A percentile compares a stretch with the other conserved stretches of the same genome.
Conservation (phyloP, 495 filamentous ascomycete species). For the Penicillium soppii region DNA sequence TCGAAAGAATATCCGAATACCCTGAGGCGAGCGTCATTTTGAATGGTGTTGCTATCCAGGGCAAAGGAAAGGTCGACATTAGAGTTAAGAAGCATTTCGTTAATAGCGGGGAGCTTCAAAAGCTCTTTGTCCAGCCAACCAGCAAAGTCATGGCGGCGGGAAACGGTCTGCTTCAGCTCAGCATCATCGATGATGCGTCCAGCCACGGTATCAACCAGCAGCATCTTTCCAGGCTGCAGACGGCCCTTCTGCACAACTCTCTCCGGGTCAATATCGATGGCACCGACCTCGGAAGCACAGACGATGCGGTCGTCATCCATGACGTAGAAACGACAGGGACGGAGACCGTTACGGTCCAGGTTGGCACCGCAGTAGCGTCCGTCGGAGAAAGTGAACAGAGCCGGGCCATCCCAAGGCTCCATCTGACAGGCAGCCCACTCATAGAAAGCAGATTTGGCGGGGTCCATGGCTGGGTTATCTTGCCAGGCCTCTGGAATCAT, state of each 20-base stretch:
- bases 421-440: slow-evolving; percentile 99
- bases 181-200: slow-evolving; percentile 94
- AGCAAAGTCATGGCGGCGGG: slow-evolving; percentile 81
- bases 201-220: slow-evolving; percentile 92
- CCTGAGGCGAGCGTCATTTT: slow-evolving; percentile 80
- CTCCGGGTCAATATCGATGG: slow-evolving; percentile 89
- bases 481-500: slow-evolving; percentile 99
- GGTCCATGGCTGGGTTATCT: slow-evolving; percentile 88
- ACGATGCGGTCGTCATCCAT: slow-evolving; percentile 98
- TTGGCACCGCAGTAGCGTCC: slow-evolving; percentile 98
- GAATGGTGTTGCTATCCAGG: slow-evolving; percentile 71
- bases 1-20: slow-evolving; percentile 97
- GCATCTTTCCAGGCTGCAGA: slow-evolving; percentile 94
- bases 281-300: slow-evolving; percentile 96
- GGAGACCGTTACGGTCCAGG: slow-evolving; percentile 95
- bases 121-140: slow-evolving; percentile 87
- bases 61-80: slow-evolving; percentile 63
- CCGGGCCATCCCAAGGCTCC: slow-evolving; percentile 99
- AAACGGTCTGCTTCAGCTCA: slow-evolving; percentile 89
- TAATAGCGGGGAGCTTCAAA: slow-evolving; percentile 75
- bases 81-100: slow-evolving; percentile 55
- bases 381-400: slow-evolving; percentile 97
- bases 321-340: slow-evolving; percentile 97
- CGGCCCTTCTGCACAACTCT: slow-evolving; percentile 91
- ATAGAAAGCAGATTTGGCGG: slow-evolving; percentile 96